These are phyloP conservation scores for Diaporthe aspalathi DNA, from an alignment of 2,329 filamentous ascomycete species.

Conservation along the genomic window DNA sequence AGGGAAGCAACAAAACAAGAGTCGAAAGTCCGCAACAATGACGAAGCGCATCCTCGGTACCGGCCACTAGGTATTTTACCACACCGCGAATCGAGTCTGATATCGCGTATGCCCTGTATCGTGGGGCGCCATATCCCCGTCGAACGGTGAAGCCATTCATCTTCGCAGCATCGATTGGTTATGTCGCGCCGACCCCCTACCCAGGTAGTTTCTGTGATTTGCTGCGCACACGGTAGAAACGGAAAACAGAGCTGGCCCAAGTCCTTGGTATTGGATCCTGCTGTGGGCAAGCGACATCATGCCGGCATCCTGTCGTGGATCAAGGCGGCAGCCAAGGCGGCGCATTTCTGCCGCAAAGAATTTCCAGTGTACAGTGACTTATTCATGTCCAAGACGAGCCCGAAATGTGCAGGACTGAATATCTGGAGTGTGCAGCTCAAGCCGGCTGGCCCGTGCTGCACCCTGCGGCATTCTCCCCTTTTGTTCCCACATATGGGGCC, in stretches of 20 bases:
- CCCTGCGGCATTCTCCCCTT: conserved; percentile 12
- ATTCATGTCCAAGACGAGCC: conserved; percentile 12
- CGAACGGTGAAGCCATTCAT: neutral
- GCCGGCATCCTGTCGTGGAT: neutral
- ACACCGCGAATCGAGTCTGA: conserved; percentile 13
- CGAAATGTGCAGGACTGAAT: conserved; percentile 19
- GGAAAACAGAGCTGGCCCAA: neutral
- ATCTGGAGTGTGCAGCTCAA: conserved; percentile 2
- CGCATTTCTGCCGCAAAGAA: neutral
- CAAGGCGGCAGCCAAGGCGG: conserved; percentile 20
- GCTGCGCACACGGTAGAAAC: neutral
- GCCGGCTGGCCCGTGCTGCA: neutral
- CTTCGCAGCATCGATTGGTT: neutral
- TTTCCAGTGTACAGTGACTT: neutral
- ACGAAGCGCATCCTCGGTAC: conserved; percentile 26
- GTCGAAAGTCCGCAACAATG: conserved; percentile 31
- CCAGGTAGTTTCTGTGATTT: neutral
- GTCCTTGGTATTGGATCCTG: conserved; percentile 4
- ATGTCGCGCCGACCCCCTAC: conserved; percentile 14
- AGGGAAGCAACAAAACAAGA: conserved; percentile 11
- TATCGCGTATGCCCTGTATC: neutral
- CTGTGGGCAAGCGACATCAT: neutral
- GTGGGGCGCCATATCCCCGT: conserved; percentile 31
- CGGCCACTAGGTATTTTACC: conserved; percentile 12
- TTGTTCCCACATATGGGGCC: conserved; percentile 24